phyloP scores from a whole-genome alignment of 2,329 filamentous ascomycete species.

The Penicillium paneum region DNA sequence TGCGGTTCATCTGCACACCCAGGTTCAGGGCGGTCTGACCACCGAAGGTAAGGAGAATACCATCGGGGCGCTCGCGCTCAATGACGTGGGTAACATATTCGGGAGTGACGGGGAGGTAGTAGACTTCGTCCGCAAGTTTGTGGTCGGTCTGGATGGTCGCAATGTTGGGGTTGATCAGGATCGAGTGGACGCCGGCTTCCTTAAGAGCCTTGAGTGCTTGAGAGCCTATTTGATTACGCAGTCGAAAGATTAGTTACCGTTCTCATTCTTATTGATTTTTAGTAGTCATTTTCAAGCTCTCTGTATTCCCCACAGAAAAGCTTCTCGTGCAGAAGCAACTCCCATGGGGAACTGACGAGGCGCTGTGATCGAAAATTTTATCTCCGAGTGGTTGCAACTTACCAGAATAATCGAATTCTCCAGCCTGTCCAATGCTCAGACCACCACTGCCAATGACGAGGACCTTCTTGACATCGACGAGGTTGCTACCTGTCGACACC shows the following conservation, averaged over 20 bases:
- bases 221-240: constrained; percentile 59
- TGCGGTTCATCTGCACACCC: constrained; percentile 94
- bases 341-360: constrained; percentile 1
- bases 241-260: constrained; percentile 18
- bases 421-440: constrained; percentile 93
- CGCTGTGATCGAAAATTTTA: background rate
- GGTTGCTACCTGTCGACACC: constrained; percentile 70
- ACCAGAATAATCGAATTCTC: constrained; percentile 99
- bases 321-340: background rate
- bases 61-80: constrained; percentile 91
- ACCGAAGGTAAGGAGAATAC: constrained; percentile 95
- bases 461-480: constrained; percentile 93
- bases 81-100: constrained; percentile 98
- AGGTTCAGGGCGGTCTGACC: constrained; percentile 96
- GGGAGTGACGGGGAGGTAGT: constrained; percentile 95
- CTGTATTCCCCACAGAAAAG: constrained; percentile 11
- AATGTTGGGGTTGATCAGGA: constrained; percentile 97
- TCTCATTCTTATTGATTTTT: background rate
- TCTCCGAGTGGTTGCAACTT: constrained; percentile 39
- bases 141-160: constrained; percentile 98
- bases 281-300: background rate
- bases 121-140: constrained; percentile 92
- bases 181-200: constrained; percentile 85
- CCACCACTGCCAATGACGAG: constrained; percentile 94
- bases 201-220: constrained; percentile 96